Conservation (phyloP, 495 filamentous ascomycete species). For the Xylaria longipes region DNA sequence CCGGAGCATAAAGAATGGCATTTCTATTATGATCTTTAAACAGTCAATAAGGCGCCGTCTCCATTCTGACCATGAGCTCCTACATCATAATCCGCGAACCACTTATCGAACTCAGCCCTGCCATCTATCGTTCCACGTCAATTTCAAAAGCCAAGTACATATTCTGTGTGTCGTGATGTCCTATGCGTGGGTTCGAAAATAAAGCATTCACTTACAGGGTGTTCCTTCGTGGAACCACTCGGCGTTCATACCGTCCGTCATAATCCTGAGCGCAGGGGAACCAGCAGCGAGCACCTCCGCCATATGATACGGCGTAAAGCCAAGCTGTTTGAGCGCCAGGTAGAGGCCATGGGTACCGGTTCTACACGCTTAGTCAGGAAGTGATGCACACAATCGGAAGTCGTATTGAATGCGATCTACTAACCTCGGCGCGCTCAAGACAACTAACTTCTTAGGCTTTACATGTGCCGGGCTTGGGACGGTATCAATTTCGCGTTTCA, state of each 20-base stretch:
- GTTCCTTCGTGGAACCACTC: slow-evolving; percentile 35
- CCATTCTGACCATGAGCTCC: background rate
- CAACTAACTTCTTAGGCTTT: slow-evolving; percentile 37
- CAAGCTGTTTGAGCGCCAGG: slow-evolving; percentile 35
- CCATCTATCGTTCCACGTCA: slow-evolving; percentile 29
- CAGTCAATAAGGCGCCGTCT: background rate
- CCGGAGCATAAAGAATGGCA: slow-evolving; percentile 40
- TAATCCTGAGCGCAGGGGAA: slow-evolving; percentile 18
- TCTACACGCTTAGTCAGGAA: slow-evolving; percentile 28
- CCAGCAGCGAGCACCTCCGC: slow-evolving; percentile 29
- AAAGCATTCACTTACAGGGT: slow-evolving; percentile 31
- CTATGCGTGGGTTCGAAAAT: background rate
- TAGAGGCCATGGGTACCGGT: slow-evolving; percentile 41
- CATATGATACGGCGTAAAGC: slow-evolving; percentile 42
- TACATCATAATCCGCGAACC: slow-evolving; percentile 43
- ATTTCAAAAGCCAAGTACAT: background rate
- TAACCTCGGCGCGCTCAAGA: slow-evolving; percentile 39
- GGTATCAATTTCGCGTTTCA: slow-evolving; percentile 38
- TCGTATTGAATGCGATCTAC: background rate
- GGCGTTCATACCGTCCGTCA: slow-evolving; percentile 34
- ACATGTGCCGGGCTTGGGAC: slow-evolving; percentile 33
- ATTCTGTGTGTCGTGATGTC: background rate
- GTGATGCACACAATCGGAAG: background rate
- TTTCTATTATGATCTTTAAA: slow-evolving; percentile 37
- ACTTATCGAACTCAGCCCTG: slow-evolving; percentile 41